Base-by-base conservation (phyloP, 148 eudicot genomes). In the Vaccinium corymbosum region DNA sequence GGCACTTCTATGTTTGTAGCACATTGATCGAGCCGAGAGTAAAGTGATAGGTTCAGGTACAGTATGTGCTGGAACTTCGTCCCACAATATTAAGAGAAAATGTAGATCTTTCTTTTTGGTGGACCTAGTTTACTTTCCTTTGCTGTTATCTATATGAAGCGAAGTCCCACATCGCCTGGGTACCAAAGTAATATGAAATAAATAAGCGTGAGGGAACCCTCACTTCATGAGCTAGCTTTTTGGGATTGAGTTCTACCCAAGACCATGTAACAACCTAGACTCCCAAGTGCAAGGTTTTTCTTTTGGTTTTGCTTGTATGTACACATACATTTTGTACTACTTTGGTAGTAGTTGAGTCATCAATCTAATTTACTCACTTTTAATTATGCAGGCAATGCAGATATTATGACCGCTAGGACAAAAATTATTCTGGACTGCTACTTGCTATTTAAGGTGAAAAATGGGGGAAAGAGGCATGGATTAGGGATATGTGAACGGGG, bases 351-450 rank as follows among this genome's bases (percentile, higher is more conserved):
- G 19, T 14, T 1, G 42, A 68, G 38, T 68, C 38, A 11, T 68
- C 73, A 68, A 27, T 66, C 42, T 68, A 68, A 68, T 68, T 68
- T 68, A 68, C 38, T 29, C 2, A 1, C 73, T 29, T 68, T 16
- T 68, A 38, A 68, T 68, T 68, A 27, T 68, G 73, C 73, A 68
- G 73, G 73, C 73, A 68, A 68, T 29, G 73, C 73, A 68, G 73
- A 68, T 68, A 68, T 68, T 4, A 68, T 29, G 73, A 68, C 73
- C 73, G 42, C 73, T 68, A 68, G 42, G 27, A 25, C 73, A 68
- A 68, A 68, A 27, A 13, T 68, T 66, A 25, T 68, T 27, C 38
- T 68, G 17, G 42, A 29, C 3, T 68, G 73, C 42, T 66, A 27
- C 73, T 68, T 68, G 15, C 35, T 68, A 29, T 29, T 29, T 14